A percentile compares a stretch with the other conserved stretches of the same genome.
Conservation (phyloP, 371 early-diverging fungal species). For the Apophysomyces ossiformis region DNA sequence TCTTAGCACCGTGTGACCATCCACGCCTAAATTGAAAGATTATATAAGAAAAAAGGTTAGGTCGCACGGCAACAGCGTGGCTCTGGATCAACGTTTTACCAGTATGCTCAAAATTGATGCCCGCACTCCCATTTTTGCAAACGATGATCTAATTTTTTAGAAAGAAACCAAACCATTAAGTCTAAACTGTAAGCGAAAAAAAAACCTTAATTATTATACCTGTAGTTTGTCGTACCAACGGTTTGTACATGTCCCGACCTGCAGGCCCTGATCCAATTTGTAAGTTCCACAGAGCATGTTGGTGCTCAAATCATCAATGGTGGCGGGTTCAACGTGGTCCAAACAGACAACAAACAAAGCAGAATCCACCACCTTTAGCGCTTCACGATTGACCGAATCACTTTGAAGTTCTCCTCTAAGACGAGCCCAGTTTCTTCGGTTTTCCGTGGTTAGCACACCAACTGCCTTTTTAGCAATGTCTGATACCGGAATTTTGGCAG, state of each 20-base stretch:
- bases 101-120: conserved; percentile 66
- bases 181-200: not conserved
- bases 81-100: conserved; percentile 34
- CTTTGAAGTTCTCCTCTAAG: conserved; percentile 45
- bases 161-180: not conserved
- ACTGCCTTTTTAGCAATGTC: conserved; percentile 59
- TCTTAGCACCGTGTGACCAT: conserved; percentile 63
- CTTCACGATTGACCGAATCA: conserved; percentile 58
- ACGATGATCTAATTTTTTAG: conserved; percentile 53
- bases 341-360: conserved; percentile 84
- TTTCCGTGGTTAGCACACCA: conserved; percentile 70
- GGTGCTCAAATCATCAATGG: conserved; percentile 50
- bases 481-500: conserved; percentile 38
- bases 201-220: conserved; percentile 27
- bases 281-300: conserved; percentile 67
- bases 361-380: conserved; percentile 66
- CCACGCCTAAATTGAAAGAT: conserved; percentile 46
- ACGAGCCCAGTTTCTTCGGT: conserved; percentile 77
- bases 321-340: conserved; percentile 66
- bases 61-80: not conserved
- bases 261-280: conserved; percentile 54
- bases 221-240: conserved; percentile 67
- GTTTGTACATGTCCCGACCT: conserved; percentile 65
- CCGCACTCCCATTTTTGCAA: conserved; percentile 64
- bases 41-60: conserved; percentile 10